Base-by-base conservation (phyloP, 2,329 filamentous ascomycete genomes). In the Aspergillus alliaceus region DNA sequence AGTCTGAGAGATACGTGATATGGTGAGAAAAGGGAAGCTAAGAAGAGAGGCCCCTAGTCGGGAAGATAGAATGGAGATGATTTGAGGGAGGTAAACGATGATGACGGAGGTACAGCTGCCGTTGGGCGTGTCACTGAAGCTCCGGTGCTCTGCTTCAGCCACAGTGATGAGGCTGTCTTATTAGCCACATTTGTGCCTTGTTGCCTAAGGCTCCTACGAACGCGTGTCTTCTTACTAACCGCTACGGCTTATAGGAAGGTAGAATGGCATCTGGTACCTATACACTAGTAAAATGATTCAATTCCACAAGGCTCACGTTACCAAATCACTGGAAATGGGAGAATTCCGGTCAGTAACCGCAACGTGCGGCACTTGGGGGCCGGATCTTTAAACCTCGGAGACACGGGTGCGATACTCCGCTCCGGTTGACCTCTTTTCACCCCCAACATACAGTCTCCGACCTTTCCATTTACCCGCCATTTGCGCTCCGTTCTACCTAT, bases 391-490 rank as follows among this genome's bases (percentile, higher is more conserved):
- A 69, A 68, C 71, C 70, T 72, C 70, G 71, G 71, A 64, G 59
- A 54, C 59, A 59, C 66, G 63, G 64, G 61, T 58, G 56, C 58
- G 50, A 48, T 56, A 56, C 59, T 66, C 64, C 62, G 61, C 63
- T 60, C 60, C 60, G 58, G 56, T 58, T 46, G 52, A 51, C 54
- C 55, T 60, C 60, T 62, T 59, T 64, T 63, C 58, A 57, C 54
- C 60, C 60, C 61, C 59, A 65, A 60, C 59, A 58, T 55, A 22
- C 51, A 53, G 52, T 58, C 60, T 60, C 58, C 58, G 48, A 59
- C 60, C 66, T 63, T 66, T 68, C 65, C 63, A 63, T 63, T 70
- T 64, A 64, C 66, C 65, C 66, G 64, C 66, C 62, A 58, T 63
- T n/a, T 62, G 40, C 40, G 22, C 24, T 22, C 65, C 57, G 60